These are phyloP conservation scores for Stagonosporopsis vannaccii DNA, from an alignment of 2,329 filamentous ascomycete genomes.

Conservation along the genomic window DNA sequence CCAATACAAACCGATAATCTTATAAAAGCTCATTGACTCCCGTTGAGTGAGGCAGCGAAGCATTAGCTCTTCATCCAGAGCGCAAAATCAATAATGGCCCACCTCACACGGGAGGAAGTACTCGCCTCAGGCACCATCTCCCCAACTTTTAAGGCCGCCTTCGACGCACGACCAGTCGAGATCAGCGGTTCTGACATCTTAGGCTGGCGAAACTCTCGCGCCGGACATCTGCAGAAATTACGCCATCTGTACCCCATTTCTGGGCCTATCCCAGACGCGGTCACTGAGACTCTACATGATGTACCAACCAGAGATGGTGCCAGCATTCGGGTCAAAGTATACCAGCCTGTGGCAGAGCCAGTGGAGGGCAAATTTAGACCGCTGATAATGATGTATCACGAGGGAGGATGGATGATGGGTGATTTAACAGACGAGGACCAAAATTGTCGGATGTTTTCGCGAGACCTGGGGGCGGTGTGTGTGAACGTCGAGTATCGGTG, in stretches of 20 bases:
- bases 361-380: slow-evolving; percentile 33
- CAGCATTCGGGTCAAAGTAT: slow-evolving; percentile 36
- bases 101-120: slow-evolving; percentile 37
- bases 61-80: background rate
- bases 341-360: slow-evolving; percentile 32
- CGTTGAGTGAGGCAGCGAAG: background rate
- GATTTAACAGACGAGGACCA: slow-evolving; percentile 53
- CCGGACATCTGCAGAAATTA: slow-evolving; percentile 36
- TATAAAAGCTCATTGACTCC: background rate
- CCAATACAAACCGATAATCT: background rate
- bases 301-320: slow-evolving; percentile 36
- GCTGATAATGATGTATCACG: slow-evolving; percentile 49
- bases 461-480: slow-evolving; percentile 51
- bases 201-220: slow-evolving; percentile 29
- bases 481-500: slow-evolving; percentile 60
- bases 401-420: slow-evolving; percentile 57
- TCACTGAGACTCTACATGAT: slow-evolving; percentile 38
- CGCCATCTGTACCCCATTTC: slow-evolving; percentile 43
- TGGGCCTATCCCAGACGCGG: slow-evolving; percentile 38
- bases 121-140: slow-evolving; percentile 30
- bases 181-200: slow-evolving; percentile 29
- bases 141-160: slow-evolving; percentile 33
- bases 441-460: slow-evolving; percentile 51
- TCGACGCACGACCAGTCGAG: slow-evolving; percentile 32
- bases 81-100: slow-evolving; percentile 28